A percentile compares a stretch with the other conserved stretches of the same genome.
Evolutionary conservation across 2,329 filamentous ascomycete species (phyloP).

Genomic region (Ambrosiella cleistominuta): DNA sequence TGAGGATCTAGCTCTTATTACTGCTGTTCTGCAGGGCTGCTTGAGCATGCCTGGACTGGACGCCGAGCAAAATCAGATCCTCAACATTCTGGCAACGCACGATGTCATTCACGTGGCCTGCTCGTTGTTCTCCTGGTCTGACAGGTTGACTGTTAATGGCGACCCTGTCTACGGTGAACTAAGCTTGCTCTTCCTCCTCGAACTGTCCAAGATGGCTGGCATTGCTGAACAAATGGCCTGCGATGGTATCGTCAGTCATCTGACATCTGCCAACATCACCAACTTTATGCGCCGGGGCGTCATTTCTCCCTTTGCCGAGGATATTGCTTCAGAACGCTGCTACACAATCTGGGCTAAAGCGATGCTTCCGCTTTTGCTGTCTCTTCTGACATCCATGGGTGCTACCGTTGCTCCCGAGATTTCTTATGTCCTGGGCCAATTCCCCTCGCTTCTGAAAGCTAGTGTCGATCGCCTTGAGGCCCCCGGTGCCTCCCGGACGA

Average conservation of each 20-base stretch:
- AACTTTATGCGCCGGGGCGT: constrained; percentile 54
- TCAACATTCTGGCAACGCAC: constrained; percentile 52
- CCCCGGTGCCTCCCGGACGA: constrained; percentile 35
- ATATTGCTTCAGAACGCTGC: constrained; percentile 49
- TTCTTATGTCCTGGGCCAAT: constrained; percentile 74
- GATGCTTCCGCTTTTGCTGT: constrained; percentile 72
- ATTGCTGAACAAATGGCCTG: constrained; percentile 82
- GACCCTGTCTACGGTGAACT: constrained; percentile 90
- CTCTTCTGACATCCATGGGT: constrained; percentile 68
- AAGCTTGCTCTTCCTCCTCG: constrained; percentile 73
- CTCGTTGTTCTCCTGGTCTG: constrained; percentile 85
- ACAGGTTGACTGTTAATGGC: constrained; percentile 56
- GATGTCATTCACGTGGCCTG: constrained; percentile 65
- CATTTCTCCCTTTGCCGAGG: constrained; percentile 64
- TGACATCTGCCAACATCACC: constrained; percentile 64
- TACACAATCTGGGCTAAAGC: constrained; percentile 84
- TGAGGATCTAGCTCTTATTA: constrained; percentile 72
- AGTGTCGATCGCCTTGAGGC: constrained; percentile 57
- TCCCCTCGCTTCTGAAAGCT: constrained; percentile 57
- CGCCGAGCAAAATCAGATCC: constrained; percentile 51
- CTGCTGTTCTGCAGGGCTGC: constrained; percentile 71
- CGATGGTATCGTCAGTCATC: constrained; percentile 62
- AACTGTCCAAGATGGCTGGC: constrained; percentile 62
- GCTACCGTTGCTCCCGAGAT: constrained; percentile 70
- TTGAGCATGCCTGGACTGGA: constrained; percentile 62